Base-by-base conservation (phyloP, 2,329 filamentous ascomycete genomes). In the Aspergillus unguis region DNA sequence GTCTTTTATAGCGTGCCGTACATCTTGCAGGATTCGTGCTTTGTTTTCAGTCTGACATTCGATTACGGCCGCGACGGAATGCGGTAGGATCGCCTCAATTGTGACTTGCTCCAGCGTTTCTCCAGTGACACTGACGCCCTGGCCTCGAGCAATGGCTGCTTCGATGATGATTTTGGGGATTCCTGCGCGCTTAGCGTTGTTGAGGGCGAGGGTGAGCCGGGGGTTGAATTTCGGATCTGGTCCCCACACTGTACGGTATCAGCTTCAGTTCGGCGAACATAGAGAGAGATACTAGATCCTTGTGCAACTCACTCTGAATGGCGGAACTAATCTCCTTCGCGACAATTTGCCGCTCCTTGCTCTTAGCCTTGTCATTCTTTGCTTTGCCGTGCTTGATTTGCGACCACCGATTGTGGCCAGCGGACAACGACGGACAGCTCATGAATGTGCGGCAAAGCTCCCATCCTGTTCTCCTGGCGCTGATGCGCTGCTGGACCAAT, bases 351-450 rank as follows among this genome's bases (percentile, higher is more conserved):
- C 91, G 85, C 61, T 86, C 80, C 40, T 80, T 81, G 72, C 85
- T 90, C 73, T 92, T 96, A 62, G 86, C 69, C 52, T 70, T 71
- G 71, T 99, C 94, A 53, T 86, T 87, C 56, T 86, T 89, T 47
- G 87, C 91, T 73, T 99, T 99, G 71, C 94, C 90, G 71, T 97
- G 94, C 67, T 87, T 89, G 74, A 96, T 97, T 66, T 94, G 95
- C 53, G 90, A 91, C 94, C 94, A 99, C 69, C 91, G 88, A 72
- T 87, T 96, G 74, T 96, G 91, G 10, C 91, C 91, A 26, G 87
- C 85, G 55, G 74, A 72, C 10, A 73, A 65, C 6, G 63, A 53
- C 6, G 77, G 59, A 11, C 75, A 78, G 11, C 75, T 75, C 50
- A 70, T 70, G 54, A 86, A 78, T 33, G 70, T 64, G 49, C 81